Conservation (phyloP, 306 rosid genomes). For the Castanopsis chinensis region DNA sequence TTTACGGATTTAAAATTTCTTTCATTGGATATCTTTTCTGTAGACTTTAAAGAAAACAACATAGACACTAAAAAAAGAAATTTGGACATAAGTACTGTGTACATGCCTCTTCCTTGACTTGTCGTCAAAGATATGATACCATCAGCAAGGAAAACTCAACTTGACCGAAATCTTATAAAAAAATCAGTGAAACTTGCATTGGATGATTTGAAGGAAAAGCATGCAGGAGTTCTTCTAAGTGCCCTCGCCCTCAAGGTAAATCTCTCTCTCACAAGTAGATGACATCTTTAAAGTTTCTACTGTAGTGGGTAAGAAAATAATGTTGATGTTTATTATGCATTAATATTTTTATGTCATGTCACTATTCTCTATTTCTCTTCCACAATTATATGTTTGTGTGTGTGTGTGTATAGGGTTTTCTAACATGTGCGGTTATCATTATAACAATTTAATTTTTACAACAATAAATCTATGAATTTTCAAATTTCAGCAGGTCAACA, state of each 20-base stretch:
- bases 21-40: not conserved
- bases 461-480: not conserved
- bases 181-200: slow-evolving; percentile 64
- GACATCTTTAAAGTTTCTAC: not conserved
- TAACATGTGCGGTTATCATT: no score
- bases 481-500: not conserved
- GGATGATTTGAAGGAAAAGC: slow-evolving; percentile 77
- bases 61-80: not conserved
- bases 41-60: not conserved
- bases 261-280: slow-evolving; percentile 3
- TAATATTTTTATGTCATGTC: not conserved
- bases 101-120: slow-evolving; percentile 58
- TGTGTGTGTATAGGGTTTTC: not conserved
- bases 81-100: not conserved
- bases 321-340: no score
- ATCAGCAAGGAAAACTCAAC: slow-evolving; percentile 41
- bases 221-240: slow-evolving; percentile 74
- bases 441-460: not conserved
- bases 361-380: not conserved
- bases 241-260: slow-evolving; percentile 72
- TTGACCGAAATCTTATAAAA: slow-evolving; percentile 54
- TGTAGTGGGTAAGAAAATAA: not conserved
- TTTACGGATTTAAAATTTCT: not conserved
- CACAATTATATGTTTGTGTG: not conserved
- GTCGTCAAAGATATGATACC: slow-evolving; percentile 35